Conservation (phyloP, 2,329 filamentous ascomycete genomes). For the Trichoderma harzianum region DNA sequence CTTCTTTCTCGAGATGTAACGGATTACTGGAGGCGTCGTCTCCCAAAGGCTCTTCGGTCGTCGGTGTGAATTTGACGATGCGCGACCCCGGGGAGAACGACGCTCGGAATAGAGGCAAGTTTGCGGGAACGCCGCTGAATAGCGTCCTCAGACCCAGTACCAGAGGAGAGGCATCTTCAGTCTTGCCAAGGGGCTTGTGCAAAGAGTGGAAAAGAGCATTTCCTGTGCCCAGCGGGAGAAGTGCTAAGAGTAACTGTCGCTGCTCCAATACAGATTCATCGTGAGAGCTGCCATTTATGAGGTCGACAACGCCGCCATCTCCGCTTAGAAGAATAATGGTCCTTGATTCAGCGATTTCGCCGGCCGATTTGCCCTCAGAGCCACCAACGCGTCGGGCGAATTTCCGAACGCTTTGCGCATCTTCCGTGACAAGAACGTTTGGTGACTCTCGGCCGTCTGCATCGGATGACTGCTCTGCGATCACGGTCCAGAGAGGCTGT, state of each 20-base stretch:
- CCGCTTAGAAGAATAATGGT: slow-evolving; percentile 78
- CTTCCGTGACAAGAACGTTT: slow-evolving; percentile 58
- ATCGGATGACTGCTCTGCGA: slow-evolving; percentile 30
- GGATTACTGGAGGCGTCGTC: not conserved
- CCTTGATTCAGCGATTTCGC: slow-evolving; percentile 16
- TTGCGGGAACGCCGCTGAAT: slow-evolving; percentile 51
- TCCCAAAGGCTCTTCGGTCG: not conserved
- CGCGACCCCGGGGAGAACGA: slow-evolving; percentile 57
- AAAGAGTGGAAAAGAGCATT: slow-evolving; percentile 63
- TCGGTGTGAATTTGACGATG: slow-evolving; percentile 38
- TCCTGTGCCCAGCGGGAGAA: slow-evolving; percentile 62
- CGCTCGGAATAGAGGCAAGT: slow-evolving; percentile 61
- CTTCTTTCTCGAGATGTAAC: slow-evolving; percentile 25
- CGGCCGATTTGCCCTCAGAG: slow-evolving; percentile 19
- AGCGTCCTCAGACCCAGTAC: slow-evolving; percentile 55
- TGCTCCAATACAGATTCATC: not conserved
- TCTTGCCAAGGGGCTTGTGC: slow-evolving; percentile 48
- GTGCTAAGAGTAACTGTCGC: slow-evolving; percentile 43
- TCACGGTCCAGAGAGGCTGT: slow-evolving; percentile 49
- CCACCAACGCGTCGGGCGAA: slow-evolving; percentile 47
- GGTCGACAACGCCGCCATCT: slow-evolving; percentile 81
- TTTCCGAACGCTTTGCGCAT: slow-evolving; percentile 59
- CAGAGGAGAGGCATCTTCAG: slow-evolving; percentile 34
- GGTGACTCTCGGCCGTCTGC: not conserved
- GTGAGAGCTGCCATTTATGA: slow-evolving; percentile 61